phyloP scores from a whole-genome alignment of 2,329 filamentous ascomycete species.

The Delphinella strobiligena region DNA sequence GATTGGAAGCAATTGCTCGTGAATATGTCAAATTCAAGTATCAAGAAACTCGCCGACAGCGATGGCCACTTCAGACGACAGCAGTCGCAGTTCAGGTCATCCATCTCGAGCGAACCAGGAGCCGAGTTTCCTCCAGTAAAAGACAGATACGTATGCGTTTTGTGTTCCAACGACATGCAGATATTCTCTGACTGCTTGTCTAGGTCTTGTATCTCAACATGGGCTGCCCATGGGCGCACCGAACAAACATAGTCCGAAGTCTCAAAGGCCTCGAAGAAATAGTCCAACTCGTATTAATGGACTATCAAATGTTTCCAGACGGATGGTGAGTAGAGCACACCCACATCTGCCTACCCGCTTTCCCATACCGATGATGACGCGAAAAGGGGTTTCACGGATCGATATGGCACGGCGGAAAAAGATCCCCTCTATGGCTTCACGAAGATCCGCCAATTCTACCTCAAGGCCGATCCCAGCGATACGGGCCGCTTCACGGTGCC shows the following conservation, averaged over 20 bases:
- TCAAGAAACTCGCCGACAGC: constrained; percentile 18
- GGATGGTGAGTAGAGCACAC: constrained; percentile 53
- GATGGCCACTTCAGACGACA: constrained; percentile 43
- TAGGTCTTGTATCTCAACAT: constrained; percentile 44
- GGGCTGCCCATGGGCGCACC: constrained; percentile 52
- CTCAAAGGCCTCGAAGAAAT: constrained; percentile 40
- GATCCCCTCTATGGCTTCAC: constrained; percentile 55
- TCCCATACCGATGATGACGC: too few species aligned
- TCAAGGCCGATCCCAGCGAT: constrained; percentile 55
- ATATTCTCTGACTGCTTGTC: background rate
- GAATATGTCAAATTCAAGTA: background rate
- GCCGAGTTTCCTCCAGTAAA: constrained; percentile 47
- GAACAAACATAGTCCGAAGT: constrained; percentile 33
- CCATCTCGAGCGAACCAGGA: constrained; percentile 38
- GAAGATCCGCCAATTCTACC: constrained; percentile 61
- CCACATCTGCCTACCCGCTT: too few species aligned
- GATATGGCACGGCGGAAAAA: constrained; percentile 41
- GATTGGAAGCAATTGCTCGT: too few species aligned
- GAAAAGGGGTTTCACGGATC: constrained; percentile 46
- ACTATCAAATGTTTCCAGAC: constrained; percentile 27
- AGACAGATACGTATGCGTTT: constrained; percentile 39
- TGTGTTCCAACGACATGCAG: background rate
- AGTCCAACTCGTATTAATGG: constrained; percentile 36
- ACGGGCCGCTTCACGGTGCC: constrained; percentile 71
- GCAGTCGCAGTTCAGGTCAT: constrained; percentile 43